Conservation (phyloP, 495 filamentous ascomycete species). For the Aspergillus cavernicola region DNA sequence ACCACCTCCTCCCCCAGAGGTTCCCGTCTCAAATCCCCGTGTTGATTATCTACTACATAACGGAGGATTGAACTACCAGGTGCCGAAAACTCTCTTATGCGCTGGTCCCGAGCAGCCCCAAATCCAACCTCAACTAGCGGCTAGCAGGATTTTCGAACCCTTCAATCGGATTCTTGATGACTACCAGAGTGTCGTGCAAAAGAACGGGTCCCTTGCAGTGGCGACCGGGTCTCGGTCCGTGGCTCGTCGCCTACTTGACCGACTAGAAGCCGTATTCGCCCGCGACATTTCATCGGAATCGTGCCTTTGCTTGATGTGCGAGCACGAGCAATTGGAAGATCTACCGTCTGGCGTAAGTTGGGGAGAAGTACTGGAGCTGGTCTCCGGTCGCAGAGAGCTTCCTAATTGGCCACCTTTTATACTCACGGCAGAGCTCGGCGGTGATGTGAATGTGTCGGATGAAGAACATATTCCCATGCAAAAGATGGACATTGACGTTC, state of each 20-base stretch:
- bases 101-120: constrained; percentile 30
- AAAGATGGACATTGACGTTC: constrained; percentile 86
- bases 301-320: constrained; percentile 78
- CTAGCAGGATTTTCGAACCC: constrained; percentile 70
- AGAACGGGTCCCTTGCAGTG: constrained; percentile 87
- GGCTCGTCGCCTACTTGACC: constrained; percentile 87
- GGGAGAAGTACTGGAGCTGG: constrained; percentile 92
- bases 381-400: constrained; percentile 79
- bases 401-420: constrained; percentile 86
- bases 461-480: constrained; percentile 62
- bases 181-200: constrained; percentile 73
- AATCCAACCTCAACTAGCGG: constrained; percentile 35
- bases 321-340: constrained; percentile 50
- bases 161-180: constrained; percentile 79
- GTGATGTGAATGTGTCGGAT: constrained; percentile 49
- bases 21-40: constrained; percentile 65
- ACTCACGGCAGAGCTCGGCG: constrained; percentile 49
- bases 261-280: constrained; percentile 88
- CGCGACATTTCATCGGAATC: constrained; percentile 80
- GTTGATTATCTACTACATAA: constrained; percentile 89
- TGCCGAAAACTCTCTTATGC: constrained; percentile 64
- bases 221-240: constrained; percentile 94
- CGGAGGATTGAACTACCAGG: constrained; percentile 66
- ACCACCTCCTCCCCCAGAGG: constrained; percentile 72
- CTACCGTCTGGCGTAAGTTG: constrained; percentile 76